A percentile compares a stretch with the other conserved stretches of the same genome.
Evolutionary conservation across 768 basidiomycete species (phyloP).

Genomic region (Mycena pura): DNA sequence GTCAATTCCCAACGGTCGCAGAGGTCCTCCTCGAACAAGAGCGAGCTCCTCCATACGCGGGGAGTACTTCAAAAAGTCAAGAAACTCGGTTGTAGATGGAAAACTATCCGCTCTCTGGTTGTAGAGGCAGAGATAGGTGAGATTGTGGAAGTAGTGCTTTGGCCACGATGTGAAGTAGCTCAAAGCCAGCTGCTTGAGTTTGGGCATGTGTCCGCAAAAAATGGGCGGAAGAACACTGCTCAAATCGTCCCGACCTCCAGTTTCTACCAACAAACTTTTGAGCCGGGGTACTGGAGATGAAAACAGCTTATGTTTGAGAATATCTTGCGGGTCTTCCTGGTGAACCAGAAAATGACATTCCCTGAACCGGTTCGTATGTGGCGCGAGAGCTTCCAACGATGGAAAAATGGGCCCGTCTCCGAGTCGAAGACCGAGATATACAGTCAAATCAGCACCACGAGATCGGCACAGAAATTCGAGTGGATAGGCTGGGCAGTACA

Average conservation of each 20-base stretch:
- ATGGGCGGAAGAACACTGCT: slow-evolving; percentile 14
- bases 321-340: not conserved
- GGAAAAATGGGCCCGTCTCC: not conserved
- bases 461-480: slow-evolving; percentile 17
- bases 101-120: slow-evolving; percentile 10
- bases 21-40: slow-evolving; percentile 28
- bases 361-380: not conserved
- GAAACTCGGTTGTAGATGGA: slow-evolving; percentile 26
- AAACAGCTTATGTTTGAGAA: slow-evolving; percentile 4
- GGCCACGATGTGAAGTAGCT: slow-evolving; percentile 28
- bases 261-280: slow-evolving; percentile 9
- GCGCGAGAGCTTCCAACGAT: not conserved
- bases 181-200: slow-evolving; percentile 19
- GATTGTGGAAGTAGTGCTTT: slow-evolving; percentile 17
- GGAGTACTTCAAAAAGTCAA: slow-evolving; percentile 26
- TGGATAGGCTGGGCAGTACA: slow-evolving; percentile 6
- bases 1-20: slow-evolving; percentile 1
- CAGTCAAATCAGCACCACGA: slow-evolving; percentile 9
- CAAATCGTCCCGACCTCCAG: not conserved
- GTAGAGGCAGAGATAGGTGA: slow-evolving; percentile 20
- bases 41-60: slow-evolving; percentile 25
- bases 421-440: slow-evolving; percentile 15
- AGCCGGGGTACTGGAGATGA: slow-evolving; percentile 18
- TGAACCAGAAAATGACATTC: slow-evolving; percentile 3
- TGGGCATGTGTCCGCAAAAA: slow-evolving; percentile 25